Evolutionary conservation across 2,329 filamentous ascomycete species (phyloP).

Genomic region (Helotiales sp.): DNA sequence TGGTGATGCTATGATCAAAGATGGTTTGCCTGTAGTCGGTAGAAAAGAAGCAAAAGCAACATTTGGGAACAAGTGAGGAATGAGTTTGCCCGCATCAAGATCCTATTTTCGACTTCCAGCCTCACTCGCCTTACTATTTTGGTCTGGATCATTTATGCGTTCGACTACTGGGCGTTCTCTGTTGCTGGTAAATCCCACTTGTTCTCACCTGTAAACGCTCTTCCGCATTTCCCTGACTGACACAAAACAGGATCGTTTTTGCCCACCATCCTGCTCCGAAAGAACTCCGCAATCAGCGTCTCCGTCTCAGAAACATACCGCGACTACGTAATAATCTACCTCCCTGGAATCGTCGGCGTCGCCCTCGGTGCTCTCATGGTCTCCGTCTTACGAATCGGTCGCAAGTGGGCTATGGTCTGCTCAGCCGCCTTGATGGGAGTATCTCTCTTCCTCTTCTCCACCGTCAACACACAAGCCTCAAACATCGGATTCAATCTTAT

Average conservation of each 20-base stretch:
- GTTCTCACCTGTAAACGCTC: too few species aligned
- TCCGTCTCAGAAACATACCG: constrained; percentile 43
- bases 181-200: constrained; percentile 46
- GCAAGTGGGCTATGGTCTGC: constrained; percentile 40
- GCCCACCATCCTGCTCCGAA: constrained; percentile 42
- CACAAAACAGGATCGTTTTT: constrained; percentile 47
- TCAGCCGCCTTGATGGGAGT: constrained; percentile 39
- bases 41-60: not conserved
- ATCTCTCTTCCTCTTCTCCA: constrained; percentile 38
- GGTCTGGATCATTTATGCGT: constrained; percentile 56
- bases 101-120: constrained; percentile 50
- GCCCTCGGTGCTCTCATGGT: constrained; percentile 30
- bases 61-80: not conserved
- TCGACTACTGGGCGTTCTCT: constrained; percentile 54
- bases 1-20: not conserved
- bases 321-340: constrained; percentile 46
- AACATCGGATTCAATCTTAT: constrained; percentile 41
- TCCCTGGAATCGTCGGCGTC: constrained; percentile 43
- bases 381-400: constrained; percentile 32
- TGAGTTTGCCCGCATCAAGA: constrained; percentile 50
- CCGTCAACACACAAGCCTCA: constrained; percentile 37
- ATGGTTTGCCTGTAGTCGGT: not conserved
- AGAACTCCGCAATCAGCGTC: constrained; percentile 37
- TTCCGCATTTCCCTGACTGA: constrained; percentile 26
- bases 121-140: constrained; percentile 53